Conservation (phyloP, 2,329 filamentous ascomycete species). For the Clarireedia hainanense region DNA sequence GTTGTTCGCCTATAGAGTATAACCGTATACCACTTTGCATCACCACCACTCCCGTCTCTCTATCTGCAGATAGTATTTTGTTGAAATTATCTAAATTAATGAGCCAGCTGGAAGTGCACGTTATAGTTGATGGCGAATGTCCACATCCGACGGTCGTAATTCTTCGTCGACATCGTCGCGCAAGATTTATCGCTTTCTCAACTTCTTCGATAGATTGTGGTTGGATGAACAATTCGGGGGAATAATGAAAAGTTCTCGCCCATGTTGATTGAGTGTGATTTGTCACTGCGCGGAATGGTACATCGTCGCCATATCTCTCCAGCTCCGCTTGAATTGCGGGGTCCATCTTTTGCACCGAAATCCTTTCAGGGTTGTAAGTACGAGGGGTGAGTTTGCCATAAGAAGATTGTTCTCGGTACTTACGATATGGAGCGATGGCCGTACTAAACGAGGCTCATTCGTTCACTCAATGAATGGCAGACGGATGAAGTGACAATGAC, state of each 20-base stretch:
- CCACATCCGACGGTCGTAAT: constrained; percentile 82
- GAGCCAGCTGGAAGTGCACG: constrained; percentile 90
- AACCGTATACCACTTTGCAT: constrained; percentile 88
- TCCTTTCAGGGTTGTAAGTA: background rate
- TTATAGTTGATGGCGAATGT: constrained; percentile 87
- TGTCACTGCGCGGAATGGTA: constrained; percentile 70
- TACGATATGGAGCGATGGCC: background rate
- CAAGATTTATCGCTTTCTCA: constrained; percentile 73
- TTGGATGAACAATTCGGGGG: constrained; percentile 85
- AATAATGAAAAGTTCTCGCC: constrained; percentile 85
- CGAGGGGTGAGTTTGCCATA: background rate
- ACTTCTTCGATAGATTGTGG: constrained; percentile 74
- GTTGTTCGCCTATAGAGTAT: constrained; percentile 61
- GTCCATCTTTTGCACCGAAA: constrained; percentile 28
- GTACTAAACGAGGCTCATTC: background rate
- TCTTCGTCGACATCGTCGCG: constrained; percentile 70
- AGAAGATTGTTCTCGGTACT: background rate
- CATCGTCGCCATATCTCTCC: constrained; percentile 46
- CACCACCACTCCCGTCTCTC: constrained; percentile 55
- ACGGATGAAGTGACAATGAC: too few species aligned
- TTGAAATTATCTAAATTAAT: constrained; percentile 84
- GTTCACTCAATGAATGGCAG: background rate
- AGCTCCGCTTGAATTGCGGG: constrained; percentile 45
- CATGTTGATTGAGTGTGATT: constrained; percentile 82
- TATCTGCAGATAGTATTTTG: constrained; percentile 62